Conservation (phyloP, 164 flowering plant species). For the Magnolia sinica region DNA sequence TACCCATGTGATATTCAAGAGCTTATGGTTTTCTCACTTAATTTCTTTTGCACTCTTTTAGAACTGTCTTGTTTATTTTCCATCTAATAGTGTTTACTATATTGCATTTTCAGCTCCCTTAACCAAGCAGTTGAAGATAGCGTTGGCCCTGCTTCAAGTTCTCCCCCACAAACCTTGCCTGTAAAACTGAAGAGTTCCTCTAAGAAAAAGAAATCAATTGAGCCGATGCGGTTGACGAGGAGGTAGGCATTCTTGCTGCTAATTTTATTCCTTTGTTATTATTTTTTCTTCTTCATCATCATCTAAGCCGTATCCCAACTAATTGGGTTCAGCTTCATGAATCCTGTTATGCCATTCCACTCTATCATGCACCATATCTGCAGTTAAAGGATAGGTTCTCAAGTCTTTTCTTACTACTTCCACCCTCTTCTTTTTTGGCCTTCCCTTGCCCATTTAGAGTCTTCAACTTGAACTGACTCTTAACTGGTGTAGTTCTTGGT, state of each 20-base stretch:
- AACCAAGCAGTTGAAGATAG: slow-evolving; percentile 25
- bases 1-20: no score
- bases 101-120: slow-evolving; percentile 21
- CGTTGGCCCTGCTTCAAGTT: slow-evolving; percentile 16
- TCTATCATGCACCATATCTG: no score
- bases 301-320: not conserved
- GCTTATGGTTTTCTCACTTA: no score
- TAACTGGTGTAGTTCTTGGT: no score
- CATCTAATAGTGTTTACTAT: no score
- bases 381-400: not conserved
- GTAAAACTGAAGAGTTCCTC: slow-evolving; percentile 12
- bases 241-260: slow-evolving; percentile 28
- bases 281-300: not conserved
- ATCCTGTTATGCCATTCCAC: no score
- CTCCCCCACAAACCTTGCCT: slow-evolving; percentile 10
- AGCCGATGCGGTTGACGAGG: slow-evolving; percentile 27
- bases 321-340: no score
- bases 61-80: no score
- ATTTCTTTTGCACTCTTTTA: no score
- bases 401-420: not conserved
- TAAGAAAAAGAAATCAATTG: slow-evolving; percentile 16
- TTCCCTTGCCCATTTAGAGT: no score
- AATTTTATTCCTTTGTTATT: not conserved
- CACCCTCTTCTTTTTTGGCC: no score
- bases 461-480: no score